phyloP scores from a whole-genome alignment of 2,329 filamentous ascomycete species.

The Chalara sp. region DNA sequence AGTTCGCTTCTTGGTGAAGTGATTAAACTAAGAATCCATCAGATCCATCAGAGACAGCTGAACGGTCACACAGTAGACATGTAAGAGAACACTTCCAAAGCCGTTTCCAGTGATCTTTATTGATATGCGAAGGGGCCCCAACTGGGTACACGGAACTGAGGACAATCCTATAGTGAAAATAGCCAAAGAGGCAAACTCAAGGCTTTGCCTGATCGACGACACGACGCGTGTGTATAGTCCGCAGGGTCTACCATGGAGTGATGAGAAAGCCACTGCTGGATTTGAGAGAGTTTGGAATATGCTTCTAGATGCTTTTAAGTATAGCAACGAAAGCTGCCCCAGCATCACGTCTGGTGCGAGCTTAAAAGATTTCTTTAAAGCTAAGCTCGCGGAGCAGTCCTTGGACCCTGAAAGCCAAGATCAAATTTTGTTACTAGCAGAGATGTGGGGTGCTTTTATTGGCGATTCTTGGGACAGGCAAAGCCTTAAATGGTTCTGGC shows the following conservation, averaged over 20 bases:
- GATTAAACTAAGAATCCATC: background rate
- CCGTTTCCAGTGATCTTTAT: background rate
- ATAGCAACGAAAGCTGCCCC: slow-evolving; percentile 40
- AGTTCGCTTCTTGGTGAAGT: slow-evolving; percentile 7
- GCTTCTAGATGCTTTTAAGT: slow-evolving; percentile 41
- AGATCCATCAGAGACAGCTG: background rate
- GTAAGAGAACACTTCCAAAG: background rate
- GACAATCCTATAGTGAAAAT: slow-evolving; percentile 42
- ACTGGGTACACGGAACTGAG: slow-evolving; percentile 19
- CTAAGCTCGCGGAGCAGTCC: background rate
- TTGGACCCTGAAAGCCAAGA: background rate
- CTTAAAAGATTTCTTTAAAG: background rate
- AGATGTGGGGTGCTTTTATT: slow-evolving; percentile 46
- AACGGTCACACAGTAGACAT: background rate
- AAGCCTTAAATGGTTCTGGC: slow-evolving; percentile 49
- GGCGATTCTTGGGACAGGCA: slow-evolving; percentile 42
- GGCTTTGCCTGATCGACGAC: slow-evolving; percentile 23
- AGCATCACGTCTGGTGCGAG: slow-evolving; percentile 28
- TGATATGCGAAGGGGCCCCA: slow-evolving; percentile 5
- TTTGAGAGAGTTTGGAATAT: slow-evolving; percentile 39
- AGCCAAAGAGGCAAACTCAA: slow-evolving; percentile 39
- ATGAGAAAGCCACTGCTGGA: slow-evolving; percentile 17
- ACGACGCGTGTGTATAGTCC: slow-evolving; percentile 31
- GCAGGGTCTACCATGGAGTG: slow-evolving; percentile 7
- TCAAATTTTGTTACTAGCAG: slow-evolving; percentile 18